Evolutionary conservation across 495 filamentous ascomycete genomes (phyloP).

Genomic region (Penicillium pulvis): DNA sequence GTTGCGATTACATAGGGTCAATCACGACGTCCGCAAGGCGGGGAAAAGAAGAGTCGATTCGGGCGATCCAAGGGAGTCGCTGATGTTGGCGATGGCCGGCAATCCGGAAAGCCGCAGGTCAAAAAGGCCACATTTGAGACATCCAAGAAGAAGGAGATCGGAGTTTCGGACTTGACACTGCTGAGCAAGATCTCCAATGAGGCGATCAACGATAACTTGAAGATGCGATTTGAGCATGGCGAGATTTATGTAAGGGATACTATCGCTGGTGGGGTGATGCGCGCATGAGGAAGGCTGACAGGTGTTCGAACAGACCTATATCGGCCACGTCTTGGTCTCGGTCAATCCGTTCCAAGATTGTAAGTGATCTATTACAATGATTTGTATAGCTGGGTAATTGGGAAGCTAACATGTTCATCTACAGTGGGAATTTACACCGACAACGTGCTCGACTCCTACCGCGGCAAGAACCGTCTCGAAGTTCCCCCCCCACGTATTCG

Average conservation of each 20-base stretch:
- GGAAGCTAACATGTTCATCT: background rate
- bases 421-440: conserved; percentile 97
- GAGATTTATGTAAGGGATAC: conserved; percentile 83
- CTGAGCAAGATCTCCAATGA: conserved; percentile 99
- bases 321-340: conserved; percentile 98
- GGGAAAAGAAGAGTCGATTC: conserved; percentile 53
- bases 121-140: conserved; percentile 96
- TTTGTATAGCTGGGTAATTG: background rate
- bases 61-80: conserved; percentile 49
- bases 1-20: conserved; percentile 38
- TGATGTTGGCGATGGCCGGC: conserved; percentile 49
- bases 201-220: conserved; percentile 98
- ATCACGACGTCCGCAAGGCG: conserved; percentile 51
- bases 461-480: conserved; percentile 95
- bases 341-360: conserved; percentile 97
- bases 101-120: conserved; percentile 64
- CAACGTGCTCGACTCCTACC: conserved; percentile 83
- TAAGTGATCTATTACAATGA: conserved; percentile 41
- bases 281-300: conserved; percentile 30
- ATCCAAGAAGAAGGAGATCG: conserved; percentile 98
- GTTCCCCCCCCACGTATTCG: conserved; percentile 94
- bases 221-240: conserved; percentile 91
- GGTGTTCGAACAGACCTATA: conserved; percentile 74
- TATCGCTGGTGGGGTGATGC: conserved; percentile 20
- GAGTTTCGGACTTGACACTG: conserved; percentile 95